A percentile compares a stretch with the other conserved stretches of the same genome.
phyloP scores from a whole-genome alignment of 495 filamentous ascomycete genomes.

The Cairneyella variabilis region DNA sequence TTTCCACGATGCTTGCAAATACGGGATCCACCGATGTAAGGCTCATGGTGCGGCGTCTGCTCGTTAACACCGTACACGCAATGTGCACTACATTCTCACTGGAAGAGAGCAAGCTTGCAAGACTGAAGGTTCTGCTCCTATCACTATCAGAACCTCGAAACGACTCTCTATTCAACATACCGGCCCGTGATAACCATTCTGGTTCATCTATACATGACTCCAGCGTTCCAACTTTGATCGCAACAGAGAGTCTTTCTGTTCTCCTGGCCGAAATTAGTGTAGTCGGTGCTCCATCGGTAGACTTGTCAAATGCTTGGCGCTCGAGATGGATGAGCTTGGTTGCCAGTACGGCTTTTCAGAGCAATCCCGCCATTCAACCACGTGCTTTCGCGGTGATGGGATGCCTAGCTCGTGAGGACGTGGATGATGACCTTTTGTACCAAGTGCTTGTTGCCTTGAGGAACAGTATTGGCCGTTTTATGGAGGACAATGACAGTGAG shows the following conservation, averaged over 20 bases:
- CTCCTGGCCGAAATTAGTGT: slow-evolving; percentile 58
- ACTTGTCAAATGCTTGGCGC: slow-evolving; percentile 65
- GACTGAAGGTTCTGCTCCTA: slow-evolving; percentile 49
- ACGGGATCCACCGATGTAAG: slow-evolving; percentile 52
- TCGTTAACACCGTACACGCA: slow-evolving; percentile 62
- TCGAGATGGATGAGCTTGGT: slow-evolving; percentile 68
- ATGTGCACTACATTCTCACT: slow-evolving; percentile 58
- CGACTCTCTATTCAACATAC: slow-evolving; percentile 33
- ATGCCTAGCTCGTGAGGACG: slow-evolving; percentile 61
- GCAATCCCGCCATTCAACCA: slow-evolving; percentile 64
- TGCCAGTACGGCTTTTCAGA: slow-evolving; percentile 66
- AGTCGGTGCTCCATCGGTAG: slow-evolving; percentile 56
- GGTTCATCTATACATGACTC: slow-evolving; percentile 44
- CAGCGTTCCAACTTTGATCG: slow-evolving; percentile 37
- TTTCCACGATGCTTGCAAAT: slow-evolving; percentile 63
- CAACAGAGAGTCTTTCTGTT: slow-evolving; percentile 50
- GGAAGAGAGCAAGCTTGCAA: slow-evolving; percentile 48
- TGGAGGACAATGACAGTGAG: slow-evolving; percentile 55
- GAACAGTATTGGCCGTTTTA: slow-evolving; percentile 54
- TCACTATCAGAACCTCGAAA: slow-evolving; percentile 51
- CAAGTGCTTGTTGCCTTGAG: slow-evolving; percentile 63
- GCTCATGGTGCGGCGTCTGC: slow-evolving; percentile 51
- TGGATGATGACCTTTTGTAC: slow-evolving; percentile 65
- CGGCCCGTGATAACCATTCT: slow-evolving; percentile 38
- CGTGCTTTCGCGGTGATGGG: slow-evolving; percentile 67